These are phyloP conservation scores for Ogataea hybrid DNA, from an alignment of 1,139 yeast genomes.

Conservation along the genomic window DNA sequence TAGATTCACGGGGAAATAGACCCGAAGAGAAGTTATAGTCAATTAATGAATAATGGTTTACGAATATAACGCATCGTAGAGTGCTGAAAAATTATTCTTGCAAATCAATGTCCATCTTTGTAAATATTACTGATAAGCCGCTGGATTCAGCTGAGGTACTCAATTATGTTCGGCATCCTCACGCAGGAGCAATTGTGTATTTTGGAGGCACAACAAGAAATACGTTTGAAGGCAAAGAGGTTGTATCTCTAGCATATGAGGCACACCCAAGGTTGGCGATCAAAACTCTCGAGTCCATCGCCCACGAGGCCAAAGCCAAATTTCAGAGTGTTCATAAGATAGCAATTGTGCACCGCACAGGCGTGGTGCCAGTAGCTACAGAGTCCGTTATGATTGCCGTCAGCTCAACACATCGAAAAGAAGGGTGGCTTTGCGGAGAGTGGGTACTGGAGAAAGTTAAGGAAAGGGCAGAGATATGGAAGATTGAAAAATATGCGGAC, in stretches of 20 bases:
- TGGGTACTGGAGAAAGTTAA: slow-evolving; percentile 44
- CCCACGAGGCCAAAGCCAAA: slow-evolving; percentile 31
- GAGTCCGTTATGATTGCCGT: slow-evolving; percentile 45
- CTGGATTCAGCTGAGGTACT: slow-evolving; percentile 24
- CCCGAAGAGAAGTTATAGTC: slow-evolving; percentile 18
- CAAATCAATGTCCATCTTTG: slow-evolving; percentile 4
- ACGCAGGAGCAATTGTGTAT: slow-evolving; percentile 46
- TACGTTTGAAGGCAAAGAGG: slow-evolving; percentile 39
- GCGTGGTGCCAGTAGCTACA: slow-evolving; percentile 44
- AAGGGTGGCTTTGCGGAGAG: slow-evolving; percentile 45
- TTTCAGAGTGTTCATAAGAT: slow-evolving; percentile 35
- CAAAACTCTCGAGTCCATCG: slow-evolving; percentile 35
- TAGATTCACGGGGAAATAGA: slow-evolving; percentile 7
- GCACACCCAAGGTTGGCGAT: slow-evolving; percentile 41
- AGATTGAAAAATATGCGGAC: slow-evolving; percentile 40
- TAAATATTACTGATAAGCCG: slow-evolving; percentile 25
- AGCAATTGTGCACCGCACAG: slow-evolving; percentile 43
- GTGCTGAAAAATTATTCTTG: not conserved
- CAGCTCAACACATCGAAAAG: slow-evolving; percentile 44
- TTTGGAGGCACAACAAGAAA: slow-evolving; percentile 50
- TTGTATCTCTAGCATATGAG: slow-evolving; percentile 39
- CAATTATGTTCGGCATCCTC: slow-evolving; percentile 32
- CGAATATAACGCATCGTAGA: too few species aligned
- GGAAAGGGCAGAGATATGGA: slow-evolving; percentile 46
- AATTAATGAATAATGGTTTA: not conserved